These are phyloP conservation scores for Xylaria acuta DNA, from an alignment of 495 filamentous ascomycete species.

Conservation along the genomic window DNA sequence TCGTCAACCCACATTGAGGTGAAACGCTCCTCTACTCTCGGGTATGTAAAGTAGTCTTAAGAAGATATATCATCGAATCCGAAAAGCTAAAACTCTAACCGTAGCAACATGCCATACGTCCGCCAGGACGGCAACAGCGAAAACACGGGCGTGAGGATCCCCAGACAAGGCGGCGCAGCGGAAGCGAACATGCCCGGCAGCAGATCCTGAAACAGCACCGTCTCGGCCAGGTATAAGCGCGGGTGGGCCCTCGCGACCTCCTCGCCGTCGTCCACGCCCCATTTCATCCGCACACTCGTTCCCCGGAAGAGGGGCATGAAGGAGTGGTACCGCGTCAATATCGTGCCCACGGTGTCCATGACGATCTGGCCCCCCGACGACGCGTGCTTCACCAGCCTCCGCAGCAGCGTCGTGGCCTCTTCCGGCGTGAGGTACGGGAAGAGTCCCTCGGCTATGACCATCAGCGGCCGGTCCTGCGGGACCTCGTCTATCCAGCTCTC, in stretches of 20 bases:
- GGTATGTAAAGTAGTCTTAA: not conserved
- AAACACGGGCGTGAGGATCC: conserved; percentile 15
- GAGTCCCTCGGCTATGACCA: conserved; percentile 35
- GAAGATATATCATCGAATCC: not conserved
- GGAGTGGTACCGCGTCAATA: not conserved
- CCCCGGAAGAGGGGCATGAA: conserved; percentile 20
- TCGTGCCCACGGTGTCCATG: conserved; percentile 28
- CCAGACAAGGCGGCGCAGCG: conserved; percentile 7
- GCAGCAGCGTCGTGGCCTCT: conserved; percentile 22
- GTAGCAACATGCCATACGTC: conserved; percentile 25
- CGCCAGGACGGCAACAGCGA: conserved; percentile 8
- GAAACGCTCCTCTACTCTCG: not conserved
- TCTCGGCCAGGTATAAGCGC: conserved; percentile 15
- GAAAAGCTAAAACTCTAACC: conserved; percentile 26
- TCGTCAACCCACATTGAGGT: not conserved
- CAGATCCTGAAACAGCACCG: conserved; percentile 14
- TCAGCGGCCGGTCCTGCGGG: conserved; percentile 31
- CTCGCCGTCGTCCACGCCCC: conserved; percentile 23
- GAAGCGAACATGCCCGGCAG: conserved; percentile 13
- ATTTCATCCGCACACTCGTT: conserved; percentile 5
- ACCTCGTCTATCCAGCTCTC: conserved; percentile 29
- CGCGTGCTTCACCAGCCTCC: conserved; percentile 27
- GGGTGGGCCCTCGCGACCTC: conserved; percentile 8
- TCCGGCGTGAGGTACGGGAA: conserved; percentile 27
- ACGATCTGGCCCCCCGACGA: conserved; percentile 27